Evolutionary conservation across 768 basidiomycete genomes (phyloP), one percentile per base, ranked within the genome.

Genomic region (Xerocomellus intermedius): DNA sequence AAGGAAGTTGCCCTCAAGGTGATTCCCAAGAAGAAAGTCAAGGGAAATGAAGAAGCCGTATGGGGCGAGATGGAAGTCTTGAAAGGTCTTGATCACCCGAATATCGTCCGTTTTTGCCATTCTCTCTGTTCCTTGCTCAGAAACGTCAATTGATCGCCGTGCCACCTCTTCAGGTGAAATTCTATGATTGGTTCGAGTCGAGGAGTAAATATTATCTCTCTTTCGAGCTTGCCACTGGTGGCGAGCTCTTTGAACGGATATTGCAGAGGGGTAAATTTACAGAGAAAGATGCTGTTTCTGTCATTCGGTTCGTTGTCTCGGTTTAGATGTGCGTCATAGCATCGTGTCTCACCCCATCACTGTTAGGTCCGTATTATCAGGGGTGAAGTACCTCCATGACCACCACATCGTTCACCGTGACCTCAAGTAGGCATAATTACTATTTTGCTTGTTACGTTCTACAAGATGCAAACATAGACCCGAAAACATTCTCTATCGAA

Each of bases 391-490:
- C 66, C 82, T 98, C 5, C 97, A 99, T 64, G 79, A 87, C 2
- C 84, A 98, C 64, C 87, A 91, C 55, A 94, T 99, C 59, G 97
- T 98, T 17, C 97, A 99, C 67, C 84, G 97, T 4, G 96, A 99
- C 67, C 82, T 99, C 57, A 98, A 98, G 89, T 91, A 52, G 21
- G 66, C 24, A 78, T 70, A 12, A 52, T 24, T 2, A 16, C 4
- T 35, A 13, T 14, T 33, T 24, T 46, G 4, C 13, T 30, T n/a
- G 39, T 47, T 22, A 30, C 33, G 13, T 36, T 43, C 12, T 13
- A 38, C 56, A 22, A 48, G 38, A 17, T 39, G 13, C 16, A 3
- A 38, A 47, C 35, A 7, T 57, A 93, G 89, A 69, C 97, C 97
- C 0, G 97, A 99, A 73, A 98, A 98, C 68, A 95, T 99, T 55